A percentile compares a stretch with the other conserved stretches of the same genome.
Conservation (phyloP, 306 rosid species). For the Acmispon strigosus region DNA sequence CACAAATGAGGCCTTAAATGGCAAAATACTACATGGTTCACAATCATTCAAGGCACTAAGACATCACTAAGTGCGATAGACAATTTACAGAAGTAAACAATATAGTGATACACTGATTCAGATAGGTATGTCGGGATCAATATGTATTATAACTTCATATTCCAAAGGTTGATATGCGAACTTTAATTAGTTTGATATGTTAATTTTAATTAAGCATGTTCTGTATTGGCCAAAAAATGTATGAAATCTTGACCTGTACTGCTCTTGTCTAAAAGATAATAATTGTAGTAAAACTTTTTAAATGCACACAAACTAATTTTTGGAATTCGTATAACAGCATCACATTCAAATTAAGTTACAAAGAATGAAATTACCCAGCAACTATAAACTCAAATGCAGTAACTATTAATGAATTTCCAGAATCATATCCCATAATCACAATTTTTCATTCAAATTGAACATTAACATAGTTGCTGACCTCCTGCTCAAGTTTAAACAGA, state of each 20-base stretch:
- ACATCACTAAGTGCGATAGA: background rate
- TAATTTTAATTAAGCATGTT: no score
- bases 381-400: background rate
- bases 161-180: background rate
- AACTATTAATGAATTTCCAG: background rate
- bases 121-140: background rate
- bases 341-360: background rate
- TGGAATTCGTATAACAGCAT: background rate
- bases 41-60: background rate
- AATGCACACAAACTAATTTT: background rate
- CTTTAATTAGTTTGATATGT: no score
- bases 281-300: background rate
- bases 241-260: background rate
- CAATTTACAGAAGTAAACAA: background rate
- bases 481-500: constrained; percentile 89
- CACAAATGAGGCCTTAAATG: background rate
- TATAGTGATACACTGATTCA: no score
- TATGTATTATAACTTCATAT: background rate
- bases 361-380: background rate
- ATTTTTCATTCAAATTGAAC: background rate
- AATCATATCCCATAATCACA: background rate
- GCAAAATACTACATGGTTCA: background rate
- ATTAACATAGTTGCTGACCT: constrained; percentile 48
- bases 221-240: background rate
- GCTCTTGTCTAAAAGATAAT: background rate